Conservation (phyloP, 306 rosid genomes). For the Lathyrus sativus region DNA sequence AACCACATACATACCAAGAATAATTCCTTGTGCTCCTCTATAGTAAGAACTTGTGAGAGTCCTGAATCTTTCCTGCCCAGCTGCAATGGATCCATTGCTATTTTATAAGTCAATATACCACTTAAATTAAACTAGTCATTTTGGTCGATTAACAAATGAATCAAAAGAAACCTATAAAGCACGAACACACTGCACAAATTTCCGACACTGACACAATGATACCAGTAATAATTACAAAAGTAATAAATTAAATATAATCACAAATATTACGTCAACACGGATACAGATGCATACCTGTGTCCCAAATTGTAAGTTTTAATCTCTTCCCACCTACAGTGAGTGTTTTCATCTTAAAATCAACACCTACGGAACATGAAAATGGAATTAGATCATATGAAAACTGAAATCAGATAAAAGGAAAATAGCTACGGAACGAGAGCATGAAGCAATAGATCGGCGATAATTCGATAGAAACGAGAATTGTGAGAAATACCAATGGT, state of each 20-base stretch:
- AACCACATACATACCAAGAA: constrained; percentile 65
- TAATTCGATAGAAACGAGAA: background rate
- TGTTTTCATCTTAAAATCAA: constrained; percentile 94
- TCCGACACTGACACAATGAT: no score
- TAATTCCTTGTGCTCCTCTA: constrained; percentile 88
- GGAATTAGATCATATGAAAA: constrained; percentile 23
- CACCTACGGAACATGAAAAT: constrained; percentile 56
- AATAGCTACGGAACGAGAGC: background rate
- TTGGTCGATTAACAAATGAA: constrained; percentile 25
- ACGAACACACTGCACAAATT: background rate
- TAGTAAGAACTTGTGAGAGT: constrained; percentile 88
- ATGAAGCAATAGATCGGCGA: background rate
- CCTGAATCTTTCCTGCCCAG: constrained; percentile 97
- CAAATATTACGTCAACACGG: no score
- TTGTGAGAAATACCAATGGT: constrained; percentile 67
- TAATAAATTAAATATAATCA: no score
- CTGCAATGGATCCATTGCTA: constrained; percentile 59
- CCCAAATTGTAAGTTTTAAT: constrained; percentile 96
- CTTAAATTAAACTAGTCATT: constrained; percentile 43
- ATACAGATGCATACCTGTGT: constrained; percentile 60
- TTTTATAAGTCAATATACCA: constrained; percentile 43
- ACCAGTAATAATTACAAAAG: no score
- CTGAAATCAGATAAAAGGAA: constrained; percentile 25
- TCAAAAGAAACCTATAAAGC: constrained; percentile 35
- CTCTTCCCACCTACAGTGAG: constrained; percentile 82